phyloP scores from a whole-genome alignment of 192 early-diverging fungal genomes.

The Ambispora gerdemannii region DNA sequence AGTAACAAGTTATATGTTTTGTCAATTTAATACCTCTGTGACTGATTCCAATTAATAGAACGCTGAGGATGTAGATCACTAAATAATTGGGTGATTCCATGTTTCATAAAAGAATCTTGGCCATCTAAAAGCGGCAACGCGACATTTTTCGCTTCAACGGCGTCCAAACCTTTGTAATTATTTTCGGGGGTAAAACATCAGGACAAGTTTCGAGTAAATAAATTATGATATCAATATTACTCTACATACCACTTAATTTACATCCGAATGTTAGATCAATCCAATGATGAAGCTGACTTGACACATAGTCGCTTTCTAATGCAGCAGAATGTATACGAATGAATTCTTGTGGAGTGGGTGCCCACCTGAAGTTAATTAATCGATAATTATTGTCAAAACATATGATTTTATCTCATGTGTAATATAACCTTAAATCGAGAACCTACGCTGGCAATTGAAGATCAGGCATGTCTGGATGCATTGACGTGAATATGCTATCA shows the following conservation, averaged over 20 bases:
- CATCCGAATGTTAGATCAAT: slow-evolving; percentile 89
- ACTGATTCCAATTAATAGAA: slow-evolving; percentile 46
- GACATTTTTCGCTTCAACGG: slow-evolving; percentile 78
- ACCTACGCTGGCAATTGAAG: slow-evolving; percentile 53
- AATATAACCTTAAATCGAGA: not conserved
- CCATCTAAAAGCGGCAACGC: slow-evolving; percentile 64
- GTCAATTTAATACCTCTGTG: slow-evolving; percentile 34
- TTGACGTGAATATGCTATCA: slow-evolving; percentile 59
- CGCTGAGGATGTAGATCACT: slow-evolving; percentile 76
- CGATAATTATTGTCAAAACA: slow-evolving; percentile 33
- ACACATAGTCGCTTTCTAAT: slow-evolving; percentile 73
- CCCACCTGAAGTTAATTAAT: slow-evolving; percentile 58
- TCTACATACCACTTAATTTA: slow-evolving; percentile 52
- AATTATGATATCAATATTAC: not conserved
- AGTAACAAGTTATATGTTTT: not conserved
- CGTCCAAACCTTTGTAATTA: slow-evolving; percentile 54
- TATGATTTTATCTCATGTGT: not conserved
- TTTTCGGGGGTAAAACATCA: not conserved
- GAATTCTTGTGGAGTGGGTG: slow-evolving; percentile 73
- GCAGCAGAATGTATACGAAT: slow-evolving; percentile 78
- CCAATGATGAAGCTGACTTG: slow-evolving; percentile 75
- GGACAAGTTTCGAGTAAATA: not conserved
- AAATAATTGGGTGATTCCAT: slow-evolving; percentile 79
- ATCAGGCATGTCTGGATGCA: slow-evolving; percentile 65
- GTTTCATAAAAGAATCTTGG: slow-evolving; percentile 79